These are phyloP conservation scores for Penicillium olsonii DNA, from an alignment of 2,329 filamentous ascomycete species.

Conservation along the genomic window DNA sequence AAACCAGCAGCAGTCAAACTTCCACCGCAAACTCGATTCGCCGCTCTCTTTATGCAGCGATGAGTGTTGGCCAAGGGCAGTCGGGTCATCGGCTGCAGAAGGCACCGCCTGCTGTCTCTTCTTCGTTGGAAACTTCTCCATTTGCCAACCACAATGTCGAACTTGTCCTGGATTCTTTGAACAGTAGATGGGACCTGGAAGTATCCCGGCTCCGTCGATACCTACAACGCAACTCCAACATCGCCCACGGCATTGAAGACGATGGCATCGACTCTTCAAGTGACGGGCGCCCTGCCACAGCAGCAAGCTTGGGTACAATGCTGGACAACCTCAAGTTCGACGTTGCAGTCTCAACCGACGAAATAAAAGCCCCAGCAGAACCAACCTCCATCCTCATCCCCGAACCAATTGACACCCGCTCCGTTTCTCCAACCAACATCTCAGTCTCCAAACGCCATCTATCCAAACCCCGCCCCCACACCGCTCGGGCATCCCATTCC, in stretches of 20 bases:
- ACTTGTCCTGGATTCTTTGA: constrained; percentile 43
- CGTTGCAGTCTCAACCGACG: constrained; percentile 32
- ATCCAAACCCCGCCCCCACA: constrained; percentile 25
- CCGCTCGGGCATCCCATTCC: constrained; percentile 26
- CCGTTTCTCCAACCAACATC: constrained; percentile 4
- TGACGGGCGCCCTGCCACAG: constrained; percentile 41
- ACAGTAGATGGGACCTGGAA: constrained; percentile 49
- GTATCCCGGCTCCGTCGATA: constrained; percentile 46
- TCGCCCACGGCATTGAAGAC: constrained; percentile 37
- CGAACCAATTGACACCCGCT: constrained; percentile 17
- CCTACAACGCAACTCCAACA: constrained; percentile 48
- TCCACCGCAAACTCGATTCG: constrained; percentile 44
- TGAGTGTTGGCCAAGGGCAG: constrained; percentile 33
- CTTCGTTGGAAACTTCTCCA: constrained; percentile 24
- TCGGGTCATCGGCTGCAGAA: constrained; percentile 38
- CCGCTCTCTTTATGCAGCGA: constrained; percentile 45
- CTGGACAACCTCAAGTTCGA: constrained; percentile 41
- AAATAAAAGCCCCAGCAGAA: constrained; percentile 22
- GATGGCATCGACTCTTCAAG: constrained; percentile 32
- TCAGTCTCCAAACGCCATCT: constrained; percentile 22
- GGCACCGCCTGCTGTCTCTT: constrained; percentile 20
- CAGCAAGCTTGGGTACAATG: constrained; percentile 40
- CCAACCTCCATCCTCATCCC: constrained; percentile 18
- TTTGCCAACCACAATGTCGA: constrained; percentile 43
- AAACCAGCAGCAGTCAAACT: constrained; percentile 29